Base-by-base conservation (phyloP, 2,329 filamentous ascomycete genomes). In the Trichoderma lentiforme region DNA sequence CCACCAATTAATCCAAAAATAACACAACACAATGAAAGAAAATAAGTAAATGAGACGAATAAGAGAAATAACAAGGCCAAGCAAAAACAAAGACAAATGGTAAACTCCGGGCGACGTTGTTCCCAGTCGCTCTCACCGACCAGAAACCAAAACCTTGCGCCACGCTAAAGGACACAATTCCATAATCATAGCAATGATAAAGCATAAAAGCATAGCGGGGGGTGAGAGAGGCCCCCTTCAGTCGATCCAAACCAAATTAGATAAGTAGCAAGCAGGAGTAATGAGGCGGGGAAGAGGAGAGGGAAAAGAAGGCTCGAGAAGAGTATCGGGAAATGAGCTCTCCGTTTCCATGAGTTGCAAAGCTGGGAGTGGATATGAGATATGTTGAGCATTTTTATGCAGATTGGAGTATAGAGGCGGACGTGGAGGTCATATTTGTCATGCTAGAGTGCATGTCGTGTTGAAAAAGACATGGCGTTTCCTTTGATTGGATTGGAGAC, bases 71-170 rank as follows among this genome's bases (percentile, higher is more conserved):
- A 43, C 7, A 63, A 51, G 6, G 43, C 34, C 30, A 47, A 43
- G 12, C 9, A 39, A 26, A 24, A 24, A 30, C 32, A 32, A 32
- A 12, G 30, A 34, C 6, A 39, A 57, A 36, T 24, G 21, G 21
- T 51, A 71, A 71, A 71, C 64, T 68, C 73, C 58, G 62, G 72
- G 74, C 73, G 74, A 75, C 75, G 70, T 73, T 63, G 74, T 73
- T 74, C 75, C 79, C 75, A 79, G 79, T 78, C 79, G 79, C 80
- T 82, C 80, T 82, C 81, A 81, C 81, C 78, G 78, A 81, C 79
- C 76, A 78, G 76, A 79, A 78, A 75, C 75, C 75, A 74, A 73
- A 73, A 72, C 77, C 75, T 72, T 76, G 76, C 78, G 75, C 77
- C 76, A 74, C 74, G 76, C 77, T 76, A 71, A 69, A 69, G 60